Conservation (phyloP, 2,329 filamentous ascomycete species). For the Plenodomus biglobosus region DNA sequence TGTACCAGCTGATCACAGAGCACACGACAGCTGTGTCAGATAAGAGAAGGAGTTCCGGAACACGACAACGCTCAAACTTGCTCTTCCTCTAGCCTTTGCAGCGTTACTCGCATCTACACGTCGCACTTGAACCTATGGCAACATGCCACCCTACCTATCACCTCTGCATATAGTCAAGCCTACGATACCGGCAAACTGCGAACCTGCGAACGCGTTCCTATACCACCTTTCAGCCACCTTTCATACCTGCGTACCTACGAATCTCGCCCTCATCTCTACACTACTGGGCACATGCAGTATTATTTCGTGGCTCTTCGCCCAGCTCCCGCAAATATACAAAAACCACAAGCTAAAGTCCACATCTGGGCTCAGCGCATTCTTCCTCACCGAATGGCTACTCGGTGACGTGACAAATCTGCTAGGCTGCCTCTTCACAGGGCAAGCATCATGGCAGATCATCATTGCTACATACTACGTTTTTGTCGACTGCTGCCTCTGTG, state of each 20-base stretch:
- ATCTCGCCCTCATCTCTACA: constrained; percentile 63
- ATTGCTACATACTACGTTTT: constrained; percentile 67
- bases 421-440: constrained; percentile 63
- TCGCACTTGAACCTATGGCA: constrained; percentile 24
- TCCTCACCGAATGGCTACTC: constrained; percentile 66
- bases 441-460: constrained; percentile 67
- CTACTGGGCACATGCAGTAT: constrained; percentile 64
- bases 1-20: constrained; percentile 28
- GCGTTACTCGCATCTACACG: constrained; percentile 7
- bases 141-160: constrained; percentile 41
- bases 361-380: constrained; percentile 65
- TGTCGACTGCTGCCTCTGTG: constrained; percentile 63
- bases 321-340: constrained; percentile 70
- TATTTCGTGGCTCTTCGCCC: constrained; percentile 68
- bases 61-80: background rate
- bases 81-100: no score
- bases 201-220: constrained; percentile 61
- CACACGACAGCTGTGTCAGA: background rate
- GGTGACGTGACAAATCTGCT: constrained; percentile 65
- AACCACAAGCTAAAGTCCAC: constrained; percentile 66
- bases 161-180: constrained; percentile 40
- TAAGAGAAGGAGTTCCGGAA: background rate
- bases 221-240: constrained; percentile 59
- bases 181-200: constrained; percentile 60
- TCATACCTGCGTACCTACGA: constrained; percentile 64